These are phyloP conservation scores for Geotrichum siamense DNA, from an alignment of 1,139 yeast species.

Conservation along the genomic window DNA sequence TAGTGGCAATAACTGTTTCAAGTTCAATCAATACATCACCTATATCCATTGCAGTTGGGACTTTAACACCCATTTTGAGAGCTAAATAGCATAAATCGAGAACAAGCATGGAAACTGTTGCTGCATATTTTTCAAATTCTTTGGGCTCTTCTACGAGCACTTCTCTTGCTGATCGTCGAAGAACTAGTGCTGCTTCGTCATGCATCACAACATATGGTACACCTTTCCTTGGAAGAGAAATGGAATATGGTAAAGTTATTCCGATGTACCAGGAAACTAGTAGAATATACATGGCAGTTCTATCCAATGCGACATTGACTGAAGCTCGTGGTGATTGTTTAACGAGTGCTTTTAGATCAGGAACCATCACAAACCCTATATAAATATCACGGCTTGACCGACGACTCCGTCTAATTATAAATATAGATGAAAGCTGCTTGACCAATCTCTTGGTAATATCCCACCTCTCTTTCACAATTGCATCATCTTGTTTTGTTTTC, in stretches of 20 bases:
- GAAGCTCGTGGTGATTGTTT: slow-evolving; percentile 26
- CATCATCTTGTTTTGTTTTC: background rate
- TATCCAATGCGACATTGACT: slow-evolving; percentile 31
- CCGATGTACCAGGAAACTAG: slow-evolving; percentile 33
- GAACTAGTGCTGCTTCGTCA: background rate
- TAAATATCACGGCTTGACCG: slow-evolving; percentile 20
- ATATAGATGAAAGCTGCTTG: slow-evolving; percentile 1
- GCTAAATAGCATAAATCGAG: slow-evolving; percentile 29
- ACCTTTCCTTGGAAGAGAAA: slow-evolving; percentile 28
- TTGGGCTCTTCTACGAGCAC: slow-evolving; percentile 23
- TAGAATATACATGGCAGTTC: slow-evolving; percentile 29
- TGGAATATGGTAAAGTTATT: slow-evolving; percentile 31
- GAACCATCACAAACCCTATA: slow-evolving; percentile 28
- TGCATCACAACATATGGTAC: slow-evolving; percentile 20
- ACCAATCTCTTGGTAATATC: background rate
- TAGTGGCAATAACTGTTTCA: background rate
- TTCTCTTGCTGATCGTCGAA: slow-evolving; percentile 15
- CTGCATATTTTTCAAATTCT: slow-evolving; percentile 31
- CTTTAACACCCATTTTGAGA: slow-evolving; percentile 20
- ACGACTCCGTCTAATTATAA: slow-evolving; percentile 6
- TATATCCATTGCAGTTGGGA: background rate
- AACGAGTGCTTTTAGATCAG: slow-evolving; percentile 30
- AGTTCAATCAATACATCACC: background rate
- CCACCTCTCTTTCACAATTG: background rate
- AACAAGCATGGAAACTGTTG: slow-evolving; percentile 33